Evolutionary conservation across 495 filamentous ascomycete genomes (phyloP).

Genomic region (Parmelia sp.): DNA sequence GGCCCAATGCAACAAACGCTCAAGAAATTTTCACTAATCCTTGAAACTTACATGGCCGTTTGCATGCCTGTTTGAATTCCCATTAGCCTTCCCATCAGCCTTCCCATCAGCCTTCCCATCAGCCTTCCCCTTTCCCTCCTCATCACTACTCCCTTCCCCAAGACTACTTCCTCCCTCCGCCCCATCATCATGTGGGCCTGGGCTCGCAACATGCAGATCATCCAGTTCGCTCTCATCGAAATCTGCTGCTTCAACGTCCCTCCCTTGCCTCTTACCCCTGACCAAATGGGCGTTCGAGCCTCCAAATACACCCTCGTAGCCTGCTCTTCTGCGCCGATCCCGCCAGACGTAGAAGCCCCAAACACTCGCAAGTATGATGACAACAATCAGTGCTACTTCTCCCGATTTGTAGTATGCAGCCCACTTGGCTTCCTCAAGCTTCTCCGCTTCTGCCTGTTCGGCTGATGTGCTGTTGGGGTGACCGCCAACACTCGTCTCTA

Average conservation of each 20-base stretch:
- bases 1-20: conserved; percentile 2
- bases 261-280: conserved; percentile 38
- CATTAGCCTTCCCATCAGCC: too few relatives aligned
- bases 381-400: conserved; percentile 80
- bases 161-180: conserved; percentile 47
- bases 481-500: conserved; percentile 78
- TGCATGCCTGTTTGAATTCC: too few relatives aligned
- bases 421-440: conserved; percentile 82
- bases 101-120: too few relatives aligned
- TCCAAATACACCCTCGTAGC: conserved; percentile 47
- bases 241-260: conserved; percentile 74
- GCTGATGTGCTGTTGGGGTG: conserved; percentile 74
- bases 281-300: conserved; percentile 31
- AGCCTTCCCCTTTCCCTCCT: conserved; percentile 33
- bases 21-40: not conserved
- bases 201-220: conserved; percentile 53
- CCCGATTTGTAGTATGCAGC: conserved; percentile 87
- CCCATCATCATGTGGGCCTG: conserved; percentile 23
- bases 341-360: conserved; percentile 89
- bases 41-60: conserved; percentile 19
- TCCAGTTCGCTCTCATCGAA: conserved; percentile 89
- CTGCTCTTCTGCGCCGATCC: conserved; percentile 52
- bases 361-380: conserved; percentile 64
- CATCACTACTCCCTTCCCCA: conserved; percentile 52
- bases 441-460: conserved; percentile 64